These are phyloP conservation scores for Fusarium subtropicale DNA, from an alignment of 2,329 filamentous ascomycete genomes.

Conservation along the genomic window DNA sequence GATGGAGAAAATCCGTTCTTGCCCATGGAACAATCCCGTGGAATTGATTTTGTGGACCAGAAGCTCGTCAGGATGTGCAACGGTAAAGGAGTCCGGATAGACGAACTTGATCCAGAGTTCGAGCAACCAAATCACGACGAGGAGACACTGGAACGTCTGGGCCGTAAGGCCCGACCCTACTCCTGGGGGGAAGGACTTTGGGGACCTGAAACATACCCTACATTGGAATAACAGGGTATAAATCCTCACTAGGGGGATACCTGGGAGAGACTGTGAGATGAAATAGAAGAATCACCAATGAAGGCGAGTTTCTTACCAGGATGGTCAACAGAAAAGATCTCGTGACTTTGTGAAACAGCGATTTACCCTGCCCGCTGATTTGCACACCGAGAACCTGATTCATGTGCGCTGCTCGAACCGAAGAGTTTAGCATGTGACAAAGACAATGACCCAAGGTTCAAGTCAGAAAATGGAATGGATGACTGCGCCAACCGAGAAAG, in stretches of 20 bases:
- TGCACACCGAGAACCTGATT: constrained; percentile 25
- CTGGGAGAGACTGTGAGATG: background rate
- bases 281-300: background rate
- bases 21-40: too few relatives aligned
- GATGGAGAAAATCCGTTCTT: background rate
- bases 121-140: background rate
- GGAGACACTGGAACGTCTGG: background rate
- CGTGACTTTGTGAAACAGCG: constrained; percentile 8
- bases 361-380: constrained; percentile 22
- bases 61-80: background rate
- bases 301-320: background rate
- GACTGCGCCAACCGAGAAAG: constrained; percentile 35
- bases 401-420: constrained; percentile 21
- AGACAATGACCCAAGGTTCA: constrained; percentile 19
- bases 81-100: background rate
- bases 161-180: background rate
- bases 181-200: background rate
- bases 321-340: background rate
- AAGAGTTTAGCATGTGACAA: constrained; percentile 45
- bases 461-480: constrained; percentile 36
- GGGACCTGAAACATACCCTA: background rate
- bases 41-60: too few relatives aligned
- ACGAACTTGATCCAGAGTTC: background rate
- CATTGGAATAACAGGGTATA: background rate
- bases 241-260: background rate